Percentiles rank a stretch among this genome's conserved stretches.
These are phyloP conservation scores for Lodderomyces jiufengensis DNA, from an alignment of 1,139 yeast genomes.

Conservation along the genomic window DNA sequence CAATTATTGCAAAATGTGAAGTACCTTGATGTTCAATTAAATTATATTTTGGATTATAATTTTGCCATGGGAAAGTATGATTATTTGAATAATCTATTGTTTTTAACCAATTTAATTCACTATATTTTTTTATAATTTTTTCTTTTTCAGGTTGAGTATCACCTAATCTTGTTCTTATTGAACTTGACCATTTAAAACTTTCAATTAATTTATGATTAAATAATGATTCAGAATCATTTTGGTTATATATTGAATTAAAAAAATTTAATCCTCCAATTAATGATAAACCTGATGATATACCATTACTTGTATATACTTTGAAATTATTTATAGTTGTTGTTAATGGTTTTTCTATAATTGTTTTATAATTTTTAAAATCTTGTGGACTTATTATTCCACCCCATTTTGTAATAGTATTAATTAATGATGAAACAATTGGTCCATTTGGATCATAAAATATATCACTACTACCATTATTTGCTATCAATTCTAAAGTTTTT, in stretches of 20 bases:
- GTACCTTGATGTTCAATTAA: conserved; percentile 82
- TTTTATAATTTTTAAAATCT: conserved; percentile 66
- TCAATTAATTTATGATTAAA: conserved; percentile 74
- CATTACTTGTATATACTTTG: conserved; percentile 64
- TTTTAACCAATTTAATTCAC: conserved; percentile 47
- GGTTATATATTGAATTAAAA: conserved; percentile 31
- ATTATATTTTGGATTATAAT: conserved; percentile 77
- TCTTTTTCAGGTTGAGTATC: conserved; percentile 38
- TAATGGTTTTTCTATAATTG: conserved; percentile 55
- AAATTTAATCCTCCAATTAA: conserved; percentile 71
- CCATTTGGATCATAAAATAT: conserved; percentile 82
- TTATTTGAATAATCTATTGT: conserved; percentile 47
- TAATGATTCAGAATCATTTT: conserved; percentile 24
- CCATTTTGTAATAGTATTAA: conserved; percentile 35
- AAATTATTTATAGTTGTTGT: conserved; percentile 39
- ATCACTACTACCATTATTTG: conserved; percentile 68
- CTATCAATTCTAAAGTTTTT: conserved; percentile 62
- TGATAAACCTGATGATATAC: conserved; percentile 84
- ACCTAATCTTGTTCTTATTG: conserved; percentile 80
- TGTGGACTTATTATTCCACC: conserved; percentile 61
- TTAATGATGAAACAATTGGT: conserved; percentile 60
- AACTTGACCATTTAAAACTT: conserved; percentile 90
- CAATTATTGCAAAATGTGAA: conserved; percentile 78
- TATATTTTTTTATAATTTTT: conserved; percentile 28
- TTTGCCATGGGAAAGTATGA: conserved; percentile 63